Base-by-base conservation (phyloP, 805 yeast species). In the Saturnispora sekii region DNA sequence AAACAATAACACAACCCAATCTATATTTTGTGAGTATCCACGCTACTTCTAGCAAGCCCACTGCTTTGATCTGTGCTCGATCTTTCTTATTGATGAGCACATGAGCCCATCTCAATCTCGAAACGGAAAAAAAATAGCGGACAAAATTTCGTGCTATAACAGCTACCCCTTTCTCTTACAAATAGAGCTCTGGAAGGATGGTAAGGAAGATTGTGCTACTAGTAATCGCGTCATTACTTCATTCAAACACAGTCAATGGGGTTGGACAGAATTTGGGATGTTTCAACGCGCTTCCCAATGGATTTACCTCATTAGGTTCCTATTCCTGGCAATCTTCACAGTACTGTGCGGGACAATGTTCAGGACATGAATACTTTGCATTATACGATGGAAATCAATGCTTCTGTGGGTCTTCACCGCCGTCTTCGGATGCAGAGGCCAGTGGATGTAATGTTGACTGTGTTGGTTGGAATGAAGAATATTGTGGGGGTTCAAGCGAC, bases 291-390 rank as follows among this genome's bases (percentile, higher is more conserved):
- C 51, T 72, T 4, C 62, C 59, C 3, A 51, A 60, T 15, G 54
- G 62, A 10, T 73, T 66, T 53, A 41, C 58, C n/a, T 58, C 54
- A 45, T 59, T 66, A 48, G 84, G 81, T 29, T 54, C 68, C 3
- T 74, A 73, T 58, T 63, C 60, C 1, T 81, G 65, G 57, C 89
- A 84, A 62, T 71, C 87, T 8, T 72, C 77, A 14, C 66, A 72
- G 7, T 65, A 74, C 55, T 82, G 93, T 60, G 18, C 53, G 3
- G 65, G 68, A 47, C 51, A 55, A 7, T 65, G 67, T 49, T 81
- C 62, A 5, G 56, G 51, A n/a, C 45, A 57, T 43, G 72, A 72
- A 8, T 65, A 62, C 54, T 73, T 72, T 35, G 88, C 82, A 3
- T 58, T 76, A 31, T 58, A 70, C 10, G 61, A 69, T 41, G 85